Base-by-base conservation (phyloP, 192 early-diverging fungal genomes). In the Backusella morwellensis region DNA sequence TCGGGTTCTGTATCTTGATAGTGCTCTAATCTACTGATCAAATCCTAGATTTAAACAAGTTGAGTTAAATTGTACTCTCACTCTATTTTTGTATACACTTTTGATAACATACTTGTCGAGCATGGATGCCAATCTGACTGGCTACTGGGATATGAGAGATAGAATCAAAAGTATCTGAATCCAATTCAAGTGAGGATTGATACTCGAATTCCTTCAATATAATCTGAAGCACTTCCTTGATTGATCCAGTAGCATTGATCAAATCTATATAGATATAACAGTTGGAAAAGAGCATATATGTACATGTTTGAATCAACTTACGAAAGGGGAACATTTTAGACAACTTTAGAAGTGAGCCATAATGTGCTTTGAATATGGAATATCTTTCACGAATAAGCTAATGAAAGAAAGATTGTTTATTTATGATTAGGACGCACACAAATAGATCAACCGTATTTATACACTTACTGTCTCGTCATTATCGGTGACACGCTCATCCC, bases 141-240 rank as follows among this genome's bases (percentile, higher is more conserved):
- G 88, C 88, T 21, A 89, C 77, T 17, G 88, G 88, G 41, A 89
- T 88, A 68, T 89, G 88, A 15, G 86, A 84, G 47, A 89, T 89
- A 17, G 85, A 74, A 59, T 89, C 88, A 71, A 85, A 88, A 1
- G 86, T 89, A 34, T 88, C 84, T 40, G 68, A 72, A 35, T 77
- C 76, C 36, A 77, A 44, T 56, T 88, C 86, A 34, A 89, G 47
- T 0, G 88, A 89, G 11, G 86, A 87, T 36, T 89, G 88, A 52
- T 89, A 88, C 38, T 89, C 88, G 41, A 89, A 89, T 56, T 89
- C 88, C 47, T 86, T 89, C 40, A 89, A 74, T 41, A 89, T 89
- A 38, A 88, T 82, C 5, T 85, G 76, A 81, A 89, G 85, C 9
- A 89, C 88, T 66, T 87, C 83, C n/a, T 89, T 85, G 75, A 88